phyloP scores from a whole-genome alignment of 306 rosid species.

The Urtica urens region DNA sequence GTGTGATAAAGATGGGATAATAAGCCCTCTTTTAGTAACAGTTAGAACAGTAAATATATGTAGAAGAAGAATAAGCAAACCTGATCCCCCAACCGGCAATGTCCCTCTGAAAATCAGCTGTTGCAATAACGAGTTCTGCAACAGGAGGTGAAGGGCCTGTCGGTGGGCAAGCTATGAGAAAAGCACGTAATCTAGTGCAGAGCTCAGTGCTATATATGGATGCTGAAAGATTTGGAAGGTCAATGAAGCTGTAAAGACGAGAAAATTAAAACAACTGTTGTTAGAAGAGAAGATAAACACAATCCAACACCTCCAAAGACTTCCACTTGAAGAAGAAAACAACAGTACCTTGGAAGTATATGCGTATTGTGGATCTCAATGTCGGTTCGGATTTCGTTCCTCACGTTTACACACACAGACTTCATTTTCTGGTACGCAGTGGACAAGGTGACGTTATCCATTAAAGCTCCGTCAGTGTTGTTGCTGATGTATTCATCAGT shows the following conservation, averaged over 20 bases:
- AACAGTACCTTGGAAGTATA: slow-evolving; percentile 84
- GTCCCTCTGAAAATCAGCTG: slow-evolving; percentile 92
- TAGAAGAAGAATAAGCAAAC: slow-evolving; percentile 26
- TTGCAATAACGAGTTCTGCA: slow-evolving; percentile 82
- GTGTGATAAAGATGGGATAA: too few species aligned
- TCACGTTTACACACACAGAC: slow-evolving; percentile 52
- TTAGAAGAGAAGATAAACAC: neutral
- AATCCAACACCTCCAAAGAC: too few species aligned
- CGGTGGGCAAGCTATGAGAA: slow-evolving; percentile 96
- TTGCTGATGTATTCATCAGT: slow-evolving; percentile 77
- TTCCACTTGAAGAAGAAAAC: slow-evolving; percentile 17
- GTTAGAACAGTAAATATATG: too few species aligned
- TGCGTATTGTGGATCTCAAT: slow-evolving; percentile 84
- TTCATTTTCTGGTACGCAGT: slow-evolving; percentile 90
- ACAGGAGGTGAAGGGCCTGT: slow-evolving; percentile 73
- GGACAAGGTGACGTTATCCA: slow-evolving; percentile 43
- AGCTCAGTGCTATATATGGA: slow-evolving; percentile 94
- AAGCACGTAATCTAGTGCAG: slow-evolving; percentile 64
- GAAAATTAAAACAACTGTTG: neutral
- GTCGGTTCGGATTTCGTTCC: slow-evolving; percentile 68
- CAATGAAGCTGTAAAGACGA: slow-evolving; percentile 59
- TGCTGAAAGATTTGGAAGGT: slow-evolving; percentile 87
- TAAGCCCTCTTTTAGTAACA: too few species aligned
- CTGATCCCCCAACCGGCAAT: slow-evolving; percentile 61
- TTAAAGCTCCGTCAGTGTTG: slow-evolving; percentile 51